These are phyloP conservation scores for Salvia rosmarinus DNA, from an alignment of 257 asterid genomes.

Conservation along the genomic window DNA sequence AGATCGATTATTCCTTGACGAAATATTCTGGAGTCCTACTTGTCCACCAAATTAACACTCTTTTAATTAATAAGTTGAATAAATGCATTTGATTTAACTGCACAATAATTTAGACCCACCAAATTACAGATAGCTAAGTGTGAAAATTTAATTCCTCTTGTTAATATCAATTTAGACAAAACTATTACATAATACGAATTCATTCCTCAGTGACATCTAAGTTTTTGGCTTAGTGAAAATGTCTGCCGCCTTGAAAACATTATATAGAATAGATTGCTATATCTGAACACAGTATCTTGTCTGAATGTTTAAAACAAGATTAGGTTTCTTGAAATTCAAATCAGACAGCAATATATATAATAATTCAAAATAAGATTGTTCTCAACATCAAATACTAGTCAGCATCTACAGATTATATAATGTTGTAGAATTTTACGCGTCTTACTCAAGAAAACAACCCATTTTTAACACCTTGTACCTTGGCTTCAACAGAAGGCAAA, in stretches of 20 bases:
- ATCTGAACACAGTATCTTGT: neutral
- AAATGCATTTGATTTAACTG: neutral
- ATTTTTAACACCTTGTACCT: conserved; percentile 12
- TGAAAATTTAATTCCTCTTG: neutral
- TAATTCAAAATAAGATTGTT: neutral
- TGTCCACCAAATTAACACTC: too few relatives aligned
- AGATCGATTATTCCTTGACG: too few relatives aligned
- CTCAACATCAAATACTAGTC: conserved; percentile 14
- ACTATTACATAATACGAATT: neutral
- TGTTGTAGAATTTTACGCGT: neutral
- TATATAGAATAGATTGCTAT: neutral
- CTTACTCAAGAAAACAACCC: conserved; percentile 9
- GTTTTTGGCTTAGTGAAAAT: conserved; percentile 2
- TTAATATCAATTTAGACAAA: neutral
- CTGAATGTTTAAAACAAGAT: conserved; percentile 13
- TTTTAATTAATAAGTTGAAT: neutral
- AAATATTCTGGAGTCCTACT: too few relatives aligned
- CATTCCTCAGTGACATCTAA: neutral
- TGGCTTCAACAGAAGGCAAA: neutral
- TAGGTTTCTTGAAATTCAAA: neutral
- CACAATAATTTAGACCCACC: neutral
- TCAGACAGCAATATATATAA: neutral
- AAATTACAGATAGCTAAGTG: neutral
- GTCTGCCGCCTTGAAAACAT: conserved; percentile 29
- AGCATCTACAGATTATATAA: too few relatives aligned